Conservation (phyloP, 169 alveolate species). For the Cryptosporidium xiaoi region DNA sequence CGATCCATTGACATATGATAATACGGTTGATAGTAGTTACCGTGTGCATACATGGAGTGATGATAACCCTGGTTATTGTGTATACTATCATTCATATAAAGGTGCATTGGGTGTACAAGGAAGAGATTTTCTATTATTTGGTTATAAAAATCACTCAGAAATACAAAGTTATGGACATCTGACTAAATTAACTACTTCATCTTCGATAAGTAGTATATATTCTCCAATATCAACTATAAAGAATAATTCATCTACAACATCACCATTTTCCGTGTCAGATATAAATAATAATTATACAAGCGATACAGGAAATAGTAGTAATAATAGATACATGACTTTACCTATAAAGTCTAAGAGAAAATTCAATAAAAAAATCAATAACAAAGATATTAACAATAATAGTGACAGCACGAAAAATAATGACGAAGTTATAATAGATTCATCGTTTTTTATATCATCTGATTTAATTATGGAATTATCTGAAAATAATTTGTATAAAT, state of each 20-base stretch:
- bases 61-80: slow-evolving; percentile 54
- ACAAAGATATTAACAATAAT: background rate
- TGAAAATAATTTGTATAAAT: slow-evolving; percentile 19
- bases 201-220: slow-evolving; percentile 26
- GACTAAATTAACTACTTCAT: background rate
- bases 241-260: background rate
- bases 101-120: slow-evolving; percentile 69
- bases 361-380: background rate
- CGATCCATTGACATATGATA: slow-evolving; percentile 68
- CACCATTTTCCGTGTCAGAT: slow-evolving; percentile 12
- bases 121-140: slow-evolving; percentile 49
- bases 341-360: background rate
- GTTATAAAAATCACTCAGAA: slow-evolving; percentile 34
- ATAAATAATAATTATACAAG: background rate
- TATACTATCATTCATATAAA: slow-evolving; percentile 67
- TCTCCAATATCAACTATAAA: slow-evolving; percentile 20
- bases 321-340: background rate
- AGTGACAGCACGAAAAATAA: background rate
- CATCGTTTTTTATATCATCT: slow-evolving; percentile 56
- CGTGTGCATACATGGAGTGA: slow-evolving; percentile 69
- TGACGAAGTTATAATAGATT: background rate
- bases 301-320: background rate
- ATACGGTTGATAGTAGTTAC: slow-evolving; percentile 64
- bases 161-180: background rate
- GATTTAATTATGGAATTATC: slow-evolving; percentile 22